Evolutionary conservation across 495 filamentous ascomycete species (phyloP), one percentile per base, ranked within the genome.

Genomic region (Lasiosphaeris hirsuta): DNA sequence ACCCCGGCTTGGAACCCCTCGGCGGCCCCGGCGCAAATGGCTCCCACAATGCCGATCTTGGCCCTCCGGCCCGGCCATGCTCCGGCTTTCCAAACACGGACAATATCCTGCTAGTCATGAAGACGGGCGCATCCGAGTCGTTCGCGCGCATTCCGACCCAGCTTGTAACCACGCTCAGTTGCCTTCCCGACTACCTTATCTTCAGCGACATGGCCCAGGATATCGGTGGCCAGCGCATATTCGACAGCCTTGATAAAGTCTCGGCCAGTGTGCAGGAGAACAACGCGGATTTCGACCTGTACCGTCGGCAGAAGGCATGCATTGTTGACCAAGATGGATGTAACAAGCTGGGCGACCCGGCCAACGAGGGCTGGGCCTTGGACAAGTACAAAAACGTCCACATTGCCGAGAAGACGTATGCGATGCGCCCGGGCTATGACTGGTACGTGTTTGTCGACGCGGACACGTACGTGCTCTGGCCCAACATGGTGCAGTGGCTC

Each of bases 401-500:
- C 63, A 72, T 75, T 8, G 68, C 69, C 45, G 74, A 76, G 62
- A 75, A 72, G 67, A 53, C 68, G 5, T 79, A 64, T 54, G 58
- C 58, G 49, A 68, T 76, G 66, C 62, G 71, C 56, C 77, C 78
- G 13, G 66, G 77, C 44, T 79, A 79, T 15, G 80, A 86, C 56
- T 89, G 84, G 83, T 89, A 84, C 62, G 63, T 88, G 45, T 86
- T 88, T 63, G 81, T 88, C 68, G 86, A 88, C 51, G 84, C 84
- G 7, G 86, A 88, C 67, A 86, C 85, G 4, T 86, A 85, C 61
- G 71, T 86, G 48, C 76, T 85, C 9, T 88, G 84, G 84, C 69
- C 78, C 18, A 88, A 81, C 43, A 60, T 86, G 42, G 68, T 84
- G 34, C 66, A 71, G 23, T 88, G 84, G 84, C 67, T 87, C 35